Evolutionary conservation across 1,284 basidiomycete species (phyloP), one percentile per base, ranked within the genome.

Genomic region (Microbotryum violaceum): DNA sequence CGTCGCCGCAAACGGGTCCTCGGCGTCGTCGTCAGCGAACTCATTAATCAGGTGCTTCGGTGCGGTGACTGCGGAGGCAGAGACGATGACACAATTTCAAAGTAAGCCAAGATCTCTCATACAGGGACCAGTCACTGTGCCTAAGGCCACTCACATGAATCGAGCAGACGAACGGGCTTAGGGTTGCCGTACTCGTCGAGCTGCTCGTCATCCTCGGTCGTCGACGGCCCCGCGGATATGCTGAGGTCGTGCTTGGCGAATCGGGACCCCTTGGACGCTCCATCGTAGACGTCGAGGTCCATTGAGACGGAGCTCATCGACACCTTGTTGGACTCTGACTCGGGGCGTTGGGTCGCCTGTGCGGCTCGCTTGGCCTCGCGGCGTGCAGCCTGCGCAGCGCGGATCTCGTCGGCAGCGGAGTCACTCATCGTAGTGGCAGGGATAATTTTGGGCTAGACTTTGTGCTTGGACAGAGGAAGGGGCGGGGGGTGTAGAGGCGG

Each of bases 1-100:
- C 37, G 90, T 90, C 77, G 93, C 91, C 60, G 89, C 87, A 72
- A 98, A 94, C 16, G 91, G 92, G 75, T 98, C 93, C 72, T 94
- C 90, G 74, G 91, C 89, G 73, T 94, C 91, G 31, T 89, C 89
- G 50, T 71, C 71, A 52, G 87, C 89, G 71, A 97, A 97, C 77
- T 98, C 96, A 77, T 92, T 84, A 42, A 97, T 82, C 56, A 98
- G 82, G 66, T 98, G 93, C 79, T 91, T 93, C 9, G 94, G 91
- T 49, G 83, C 92, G 57, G 92, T 91, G 76, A 87, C 73, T 74
- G 62, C n/a, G 18, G 3, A 9, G 16, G 23, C 9, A 5, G 27
- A 8, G 4, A 46, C 23, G 1, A 37, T 49, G 3, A 49, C 49
- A n/a, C 5, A 46, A 3, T 2, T 16, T 6, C 21, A 53, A 53